Conservation (phyloP, 225 moss, liverwort and hornwort species). For the Pseudisothecium myosuroides region DNA sequence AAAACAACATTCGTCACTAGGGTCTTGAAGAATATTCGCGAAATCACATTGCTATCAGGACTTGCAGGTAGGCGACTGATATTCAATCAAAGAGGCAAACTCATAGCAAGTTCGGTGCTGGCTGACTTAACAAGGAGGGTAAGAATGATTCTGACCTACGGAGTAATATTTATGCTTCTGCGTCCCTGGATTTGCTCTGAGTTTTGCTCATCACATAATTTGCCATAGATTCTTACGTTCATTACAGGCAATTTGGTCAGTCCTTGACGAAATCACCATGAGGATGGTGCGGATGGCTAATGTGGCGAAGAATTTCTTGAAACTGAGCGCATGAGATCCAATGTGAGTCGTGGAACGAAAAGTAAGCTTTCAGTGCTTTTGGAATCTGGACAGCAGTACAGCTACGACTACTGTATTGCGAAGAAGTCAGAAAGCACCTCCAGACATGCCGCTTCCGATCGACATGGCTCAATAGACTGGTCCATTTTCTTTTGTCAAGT, state of each 20-base stretch:
- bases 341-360: neutral
- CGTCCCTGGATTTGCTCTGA: neutral
- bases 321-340: neutral
- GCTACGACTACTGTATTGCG: neutral
- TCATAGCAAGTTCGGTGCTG: neutral
- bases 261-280: neutral
- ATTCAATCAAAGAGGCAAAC: neutral
- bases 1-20: neutral
- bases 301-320: neutral
- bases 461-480: neutral
- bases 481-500: neutral
- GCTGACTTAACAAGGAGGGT: neutral
- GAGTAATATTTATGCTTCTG: neutral
- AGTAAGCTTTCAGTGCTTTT: neutral
- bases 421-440: neutral
- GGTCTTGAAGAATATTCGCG: neutral
- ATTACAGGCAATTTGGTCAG: neutral
- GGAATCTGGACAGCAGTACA: neutral
- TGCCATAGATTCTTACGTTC: neutral
- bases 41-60: neutral
- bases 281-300: neutral
- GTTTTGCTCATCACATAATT: neutral
- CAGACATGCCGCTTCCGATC: no score
- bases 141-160: neutral
- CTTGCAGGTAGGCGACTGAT: neutral